phyloP scores from a whole-genome alignment of 768 basidiomycete genomes.

The Mycena leptocephala region DNA sequence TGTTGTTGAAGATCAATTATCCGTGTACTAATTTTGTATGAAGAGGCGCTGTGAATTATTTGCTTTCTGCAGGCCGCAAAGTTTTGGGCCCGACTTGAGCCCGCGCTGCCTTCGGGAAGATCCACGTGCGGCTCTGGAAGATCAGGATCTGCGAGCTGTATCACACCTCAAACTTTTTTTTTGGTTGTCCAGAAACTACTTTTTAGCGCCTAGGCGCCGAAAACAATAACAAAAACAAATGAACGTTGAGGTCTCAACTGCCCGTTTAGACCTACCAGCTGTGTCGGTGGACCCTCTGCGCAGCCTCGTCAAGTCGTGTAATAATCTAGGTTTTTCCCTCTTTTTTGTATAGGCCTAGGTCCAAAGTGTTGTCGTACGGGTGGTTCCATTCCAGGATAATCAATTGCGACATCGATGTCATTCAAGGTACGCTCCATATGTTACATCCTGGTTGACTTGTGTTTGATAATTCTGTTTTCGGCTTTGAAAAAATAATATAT shows the following conservation, averaged over 20 bases:
- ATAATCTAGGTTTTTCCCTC: background rate
- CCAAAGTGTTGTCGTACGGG: background rate
- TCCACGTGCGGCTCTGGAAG: background rate
- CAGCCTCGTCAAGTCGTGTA: background rate
- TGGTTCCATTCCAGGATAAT: slow-evolving; percentile 22
- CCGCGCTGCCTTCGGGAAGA: background rate
- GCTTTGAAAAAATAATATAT: background rate
- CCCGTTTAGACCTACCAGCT: background rate
- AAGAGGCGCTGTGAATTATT: slow-evolving; percentile 29
- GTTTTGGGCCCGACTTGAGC: slow-evolving; percentile 7
- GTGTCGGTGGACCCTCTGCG: background rate
- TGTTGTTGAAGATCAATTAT: slow-evolving; percentile 3
- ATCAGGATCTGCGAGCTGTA: slow-evolving; percentile 24
- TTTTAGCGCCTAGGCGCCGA: background rate
- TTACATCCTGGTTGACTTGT: slow-evolving; percentile 15
- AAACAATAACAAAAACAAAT: background rate
- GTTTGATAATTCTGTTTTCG: slow-evolving; percentile 1
- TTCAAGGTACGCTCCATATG: slow-evolving; percentile 20
- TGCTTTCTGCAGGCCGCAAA: slow-evolving; percentile 14
- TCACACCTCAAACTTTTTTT: background rate
- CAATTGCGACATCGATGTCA: slow-evolving; percentile 20
- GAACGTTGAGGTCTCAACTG: slow-evolving; percentile 10
- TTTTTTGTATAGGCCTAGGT: background rate
- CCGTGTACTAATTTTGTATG: slow-evolving; percentile 12
- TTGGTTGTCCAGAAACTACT: too few species aligned